Conservation (phyloP, 768 basidiomycete species). For the Chiua virens region DNA sequence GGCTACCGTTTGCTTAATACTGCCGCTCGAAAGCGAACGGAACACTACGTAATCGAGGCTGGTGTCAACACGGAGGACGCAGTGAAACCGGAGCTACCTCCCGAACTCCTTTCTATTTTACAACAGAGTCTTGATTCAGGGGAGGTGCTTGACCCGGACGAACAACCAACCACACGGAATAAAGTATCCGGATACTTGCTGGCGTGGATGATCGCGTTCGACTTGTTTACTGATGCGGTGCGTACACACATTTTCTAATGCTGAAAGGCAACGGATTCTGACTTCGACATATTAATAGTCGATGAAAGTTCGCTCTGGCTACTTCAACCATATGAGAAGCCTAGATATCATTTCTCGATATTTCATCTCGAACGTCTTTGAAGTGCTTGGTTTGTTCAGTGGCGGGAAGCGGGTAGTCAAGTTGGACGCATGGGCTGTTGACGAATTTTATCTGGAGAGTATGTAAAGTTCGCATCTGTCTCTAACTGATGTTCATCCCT, state of each 20-base stretch:
- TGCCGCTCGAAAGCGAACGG: conserved; percentile 74
- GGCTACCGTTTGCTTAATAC: conserved; percentile 70
- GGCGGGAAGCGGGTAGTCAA: conserved; percentile 70
- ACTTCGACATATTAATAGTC: conserved; percentile 62
- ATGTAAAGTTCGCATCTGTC: conserved; percentile 23
- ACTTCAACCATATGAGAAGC: conserved; percentile 82
- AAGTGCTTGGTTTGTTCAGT: conserved; percentile 63
- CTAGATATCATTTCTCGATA: conserved; percentile 57
- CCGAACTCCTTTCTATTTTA: conserved; percentile 64
- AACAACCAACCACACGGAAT: conserved; percentile 35
- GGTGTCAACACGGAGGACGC: conserved; percentile 70
- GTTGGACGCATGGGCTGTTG: conserved; percentile 81
- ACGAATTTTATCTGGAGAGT: conserved; percentile 81
- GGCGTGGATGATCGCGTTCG: conserved; percentile 87
- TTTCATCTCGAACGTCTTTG: conserved; percentile 74
- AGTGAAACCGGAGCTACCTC: conserved; percentile 58
- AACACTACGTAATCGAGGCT: conserved; percentile 83
- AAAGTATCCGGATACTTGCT: conserved; percentile 67
- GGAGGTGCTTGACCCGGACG: conserved; percentile 39
- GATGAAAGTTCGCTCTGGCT: conserved; percentile 78
- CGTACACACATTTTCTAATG: conserved; percentile 27
- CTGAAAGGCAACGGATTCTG: neutral
- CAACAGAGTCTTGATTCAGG: conserved; percentile 44
- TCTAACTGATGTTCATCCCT: neutral
- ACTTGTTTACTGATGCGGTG: conserved; percentile 82